Evolutionary conservation across 2,329 filamentous ascomycete species (phyloP).

Genomic region (Alternaria conjuncta): DNA sequence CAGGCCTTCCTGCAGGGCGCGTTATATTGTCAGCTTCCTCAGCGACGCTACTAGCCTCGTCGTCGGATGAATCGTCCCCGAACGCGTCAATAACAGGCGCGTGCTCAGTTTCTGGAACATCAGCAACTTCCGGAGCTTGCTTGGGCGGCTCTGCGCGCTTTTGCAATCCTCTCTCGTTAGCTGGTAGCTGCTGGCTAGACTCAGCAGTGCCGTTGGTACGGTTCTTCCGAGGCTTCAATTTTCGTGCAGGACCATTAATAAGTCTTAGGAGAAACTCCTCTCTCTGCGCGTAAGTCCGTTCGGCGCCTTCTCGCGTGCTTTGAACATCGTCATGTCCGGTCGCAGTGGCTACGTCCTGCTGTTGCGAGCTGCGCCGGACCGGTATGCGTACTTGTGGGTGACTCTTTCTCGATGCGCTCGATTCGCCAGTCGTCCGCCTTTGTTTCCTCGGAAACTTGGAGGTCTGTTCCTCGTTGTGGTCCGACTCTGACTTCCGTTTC

Average conservation of each 20-base stretch:
- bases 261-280: background rate
- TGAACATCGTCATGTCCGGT: too few relatives aligned
- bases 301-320: background rate
- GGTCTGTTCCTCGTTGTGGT: background rate
- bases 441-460: background rate
- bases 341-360: background rate
- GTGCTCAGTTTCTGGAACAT: background rate
- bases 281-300: background rate
- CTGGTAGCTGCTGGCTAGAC: background rate
- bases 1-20: background rate
- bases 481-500: background rate
- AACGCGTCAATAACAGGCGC: background rate
- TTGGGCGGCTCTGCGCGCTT: background rate
- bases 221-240: background rate
- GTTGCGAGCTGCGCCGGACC: background rate
- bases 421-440: background rate
- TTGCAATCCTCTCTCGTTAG: background rate
- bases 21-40: background rate
- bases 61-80: background rate
- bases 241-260: background rate
- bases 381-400: background rate
- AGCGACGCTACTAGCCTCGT: slow-evolving; percentile 5
- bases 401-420: background rate
- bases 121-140: background rate
- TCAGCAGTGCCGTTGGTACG: background rate